These are phyloP conservation scores for Acacia crassicarpa DNA, from an alignment of 306 rosid genomes.

Conservation along the genomic window DNA sequence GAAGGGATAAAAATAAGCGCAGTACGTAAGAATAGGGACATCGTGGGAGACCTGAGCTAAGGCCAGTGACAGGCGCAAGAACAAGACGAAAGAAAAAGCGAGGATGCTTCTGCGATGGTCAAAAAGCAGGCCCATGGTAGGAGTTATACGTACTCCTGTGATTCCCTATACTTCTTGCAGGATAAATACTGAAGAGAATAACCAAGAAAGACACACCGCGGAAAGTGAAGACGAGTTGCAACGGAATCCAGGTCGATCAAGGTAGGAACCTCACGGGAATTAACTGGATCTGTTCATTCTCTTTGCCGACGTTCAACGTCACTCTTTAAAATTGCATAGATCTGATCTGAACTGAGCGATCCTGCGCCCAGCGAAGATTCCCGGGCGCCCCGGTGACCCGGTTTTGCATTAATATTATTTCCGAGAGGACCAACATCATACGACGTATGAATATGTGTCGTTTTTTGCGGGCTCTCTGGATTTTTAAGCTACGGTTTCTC, in stretches of 20 bases:
- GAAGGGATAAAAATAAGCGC: not conserved
- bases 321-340: not conserved
- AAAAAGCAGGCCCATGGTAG: constrained; percentile 32
- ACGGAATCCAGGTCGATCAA: not conserved
- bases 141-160: not conserved
- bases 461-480: not conserved
- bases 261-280: not conserved
- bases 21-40: not conserved
- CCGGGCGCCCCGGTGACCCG: constrained; percentile 5
- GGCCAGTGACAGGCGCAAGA: constrained; percentile 11
- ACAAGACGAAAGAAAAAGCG: constrained; percentile 17
- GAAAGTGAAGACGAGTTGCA: not conserved
- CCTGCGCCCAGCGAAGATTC: constrained; percentile 39
- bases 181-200: not conserved
- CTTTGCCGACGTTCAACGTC: not conserved
- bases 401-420: not conserved
- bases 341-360: constrained; percentile 27
- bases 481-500: too few species aligned
- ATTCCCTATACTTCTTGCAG: not conserved
- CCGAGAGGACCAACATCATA: not conserved
- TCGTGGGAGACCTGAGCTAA: constrained; percentile 42
- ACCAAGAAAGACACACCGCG: not conserved
- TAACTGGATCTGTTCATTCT: not conserved
- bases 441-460: not conserved
- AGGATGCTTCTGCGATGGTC: constrained; percentile 7